These are phyloP conservation scores for Cordia subcordata DNA, from an alignment of 257 asterid genomes.

Conservation along the genomic window DNA sequence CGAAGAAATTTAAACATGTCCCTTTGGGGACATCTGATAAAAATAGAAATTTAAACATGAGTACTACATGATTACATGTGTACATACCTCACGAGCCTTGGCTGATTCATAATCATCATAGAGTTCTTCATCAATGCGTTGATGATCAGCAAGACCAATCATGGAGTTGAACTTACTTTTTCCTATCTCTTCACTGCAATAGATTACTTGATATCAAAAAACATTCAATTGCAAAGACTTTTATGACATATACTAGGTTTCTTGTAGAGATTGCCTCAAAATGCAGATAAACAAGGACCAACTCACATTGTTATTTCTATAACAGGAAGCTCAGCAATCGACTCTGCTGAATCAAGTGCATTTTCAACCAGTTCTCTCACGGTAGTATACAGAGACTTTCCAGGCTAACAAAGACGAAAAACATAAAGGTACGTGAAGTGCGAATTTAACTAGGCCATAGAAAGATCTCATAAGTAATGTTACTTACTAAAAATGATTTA, in stretches of 20 bases:
- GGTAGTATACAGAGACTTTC: slow-evolving; percentile 81
- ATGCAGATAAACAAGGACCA: neutral
- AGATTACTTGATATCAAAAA: neutral
- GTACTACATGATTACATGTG: neutral
- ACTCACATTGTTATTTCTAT: slow-evolving; percentile 78
- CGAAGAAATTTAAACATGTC: neutral
- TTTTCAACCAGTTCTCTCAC: slow-evolving; percentile 93
- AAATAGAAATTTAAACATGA: slow-evolving; percentile 4
- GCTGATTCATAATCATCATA: slow-evolving; percentile 86
- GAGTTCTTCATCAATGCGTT: slow-evolving; percentile 68
- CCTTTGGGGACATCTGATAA: too few relatives aligned
- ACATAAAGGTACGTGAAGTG: neutral
- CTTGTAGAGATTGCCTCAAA: neutral
- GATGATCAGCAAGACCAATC: slow-evolving; percentile 76
- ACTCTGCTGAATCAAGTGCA: slow-evolving; percentile 94
- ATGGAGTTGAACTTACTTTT: slow-evolving; percentile 62
- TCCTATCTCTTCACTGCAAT: slow-evolving; percentile 74
- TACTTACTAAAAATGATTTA: neutral
- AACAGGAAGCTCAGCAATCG: slow-evolving; percentile 74
- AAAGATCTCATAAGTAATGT: neutral
- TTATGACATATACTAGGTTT: too few relatives aligned
- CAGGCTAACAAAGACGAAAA: slow-evolving; percentile 53
- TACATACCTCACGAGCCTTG: slow-evolving; percentile 70
- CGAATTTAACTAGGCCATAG: neutral
- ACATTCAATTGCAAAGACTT: neutral